These are phyloP conservation scores for Coelastrella sp. DNA, from an alignment of 139 green algal genomes.

Conservation along the genomic window DNA sequence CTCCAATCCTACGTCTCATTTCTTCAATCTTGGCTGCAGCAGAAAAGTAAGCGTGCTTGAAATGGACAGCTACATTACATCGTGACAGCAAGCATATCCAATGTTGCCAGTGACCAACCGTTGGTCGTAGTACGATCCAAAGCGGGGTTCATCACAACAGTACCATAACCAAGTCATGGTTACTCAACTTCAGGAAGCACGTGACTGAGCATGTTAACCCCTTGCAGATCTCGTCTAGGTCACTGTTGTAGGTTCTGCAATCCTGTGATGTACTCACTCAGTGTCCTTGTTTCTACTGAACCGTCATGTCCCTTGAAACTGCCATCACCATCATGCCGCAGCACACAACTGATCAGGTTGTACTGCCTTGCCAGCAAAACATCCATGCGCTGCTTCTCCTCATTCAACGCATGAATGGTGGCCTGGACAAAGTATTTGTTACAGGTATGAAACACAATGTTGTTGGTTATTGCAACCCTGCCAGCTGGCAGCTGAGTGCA, in stretches of 20 bases:
- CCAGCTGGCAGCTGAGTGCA: no score
- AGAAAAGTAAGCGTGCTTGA: neutral
- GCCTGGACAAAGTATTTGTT: no score
- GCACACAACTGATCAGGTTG: conserved; percentile 58
- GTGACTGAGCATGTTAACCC: no score
- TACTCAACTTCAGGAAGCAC: no score
- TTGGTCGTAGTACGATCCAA: no score
- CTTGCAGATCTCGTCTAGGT: no score
- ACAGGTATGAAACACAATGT: no score
- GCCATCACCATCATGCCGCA: neutral
- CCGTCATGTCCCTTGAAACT: neutral
- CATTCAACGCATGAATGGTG: conserved; percentile 10
- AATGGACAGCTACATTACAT: neutral
- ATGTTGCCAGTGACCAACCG: neutral
- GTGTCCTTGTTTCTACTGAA: conserved; percentile 21
- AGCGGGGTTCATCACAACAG: no score
- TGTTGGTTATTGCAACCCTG: no score
- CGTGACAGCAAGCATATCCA: neutral
- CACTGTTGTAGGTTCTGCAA: neutral
- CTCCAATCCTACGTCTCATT: conserved; percentile 41
- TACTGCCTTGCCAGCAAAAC: conserved; percentile 58
- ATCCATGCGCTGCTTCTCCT: conserved; percentile 60
- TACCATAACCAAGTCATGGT: no score
- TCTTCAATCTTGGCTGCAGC: conserved; percentile 42
- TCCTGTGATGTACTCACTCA: neutral